phyloP scores from a whole-genome alignment of 1,284 basidiomycete genomes.

The Sanghuangporus sanghuang region DNA sequence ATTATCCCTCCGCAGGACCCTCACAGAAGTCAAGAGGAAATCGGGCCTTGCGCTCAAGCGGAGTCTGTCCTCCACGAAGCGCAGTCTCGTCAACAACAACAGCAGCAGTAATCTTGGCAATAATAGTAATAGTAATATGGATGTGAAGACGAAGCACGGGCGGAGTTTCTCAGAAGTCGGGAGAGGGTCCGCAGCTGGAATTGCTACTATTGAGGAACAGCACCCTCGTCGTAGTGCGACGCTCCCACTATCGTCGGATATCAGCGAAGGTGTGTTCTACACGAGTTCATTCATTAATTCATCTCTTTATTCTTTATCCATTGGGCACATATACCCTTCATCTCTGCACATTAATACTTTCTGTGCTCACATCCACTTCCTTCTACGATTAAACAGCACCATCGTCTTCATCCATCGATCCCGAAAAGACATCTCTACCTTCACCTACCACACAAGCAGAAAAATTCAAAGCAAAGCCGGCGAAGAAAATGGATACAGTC shows the following conservation, averaged over 20 bases:
- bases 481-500: background rate
- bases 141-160: background rate
- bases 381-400: background rate
- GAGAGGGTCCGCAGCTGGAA: background rate
- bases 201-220: background rate
- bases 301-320: background rate
- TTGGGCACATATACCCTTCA: background rate
- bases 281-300: background rate
- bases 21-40: constrained; percentile 24
- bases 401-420: background rate
- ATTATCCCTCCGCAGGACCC: constrained; percentile 20
- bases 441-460: background rate
- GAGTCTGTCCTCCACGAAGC: constrained; percentile 18
- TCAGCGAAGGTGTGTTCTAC: constrained; percentile 13
- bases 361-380: background rate
- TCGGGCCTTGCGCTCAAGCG: constrained; percentile 23
- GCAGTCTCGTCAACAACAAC: constrained; percentile 5
- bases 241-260: constrained; percentile 10
- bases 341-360: background rate
- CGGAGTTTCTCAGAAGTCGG: constrained; percentile 9
- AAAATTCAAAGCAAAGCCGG: background rate
- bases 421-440: background rate
- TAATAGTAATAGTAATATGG: background rate
- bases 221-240: background rate
- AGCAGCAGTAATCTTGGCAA: constrained; percentile 12